phyloP scores from a whole-genome alignment of 306 rosid genomes.

The Alnus glutinosa region DNA sequence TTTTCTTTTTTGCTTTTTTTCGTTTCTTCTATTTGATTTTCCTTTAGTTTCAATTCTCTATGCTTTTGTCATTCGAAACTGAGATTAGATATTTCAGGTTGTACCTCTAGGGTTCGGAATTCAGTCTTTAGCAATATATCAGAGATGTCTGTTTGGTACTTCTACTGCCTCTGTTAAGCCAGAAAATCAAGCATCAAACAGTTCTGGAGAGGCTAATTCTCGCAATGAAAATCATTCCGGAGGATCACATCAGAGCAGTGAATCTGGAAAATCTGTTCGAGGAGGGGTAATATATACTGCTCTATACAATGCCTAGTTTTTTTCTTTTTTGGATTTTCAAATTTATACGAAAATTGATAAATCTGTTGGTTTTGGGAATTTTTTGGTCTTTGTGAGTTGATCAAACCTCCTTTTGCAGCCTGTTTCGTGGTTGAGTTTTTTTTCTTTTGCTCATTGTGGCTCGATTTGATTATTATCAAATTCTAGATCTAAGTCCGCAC shows the following conservation, averaged over 20 bases:
- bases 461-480: too few species aligned
- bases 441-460: slow-evolving; percentile 68
- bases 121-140: slow-evolving; percentile 38
- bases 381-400: slow-evolving; percentile 3
- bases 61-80: background rate
- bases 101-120: slow-evolving; percentile 41
- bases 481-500: too few species aligned
- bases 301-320: slow-evolving; percentile 12
- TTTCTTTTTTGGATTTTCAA: background rate
- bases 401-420: slow-evolving; percentile 56
- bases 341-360: background rate
- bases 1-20: slow-evolving; percentile 11
- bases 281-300: slow-evolving; percentile 64
- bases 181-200: slow-evolving; percentile 45
- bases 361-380: background rate
- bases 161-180: slow-evolving; percentile 31
- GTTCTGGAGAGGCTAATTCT: slow-evolving; percentile 43
- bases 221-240: slow-evolving; percentile 60
- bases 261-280: slow-evolving; percentile 74
- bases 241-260: slow-evolving; percentile 54
- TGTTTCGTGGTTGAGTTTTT: slow-evolving; percentile 89
- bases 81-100: slow-evolving; percentile 32
- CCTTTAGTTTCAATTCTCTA: background rate
- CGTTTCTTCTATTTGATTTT: background rate
- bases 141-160: slow-evolving; percentile 49